Evolutionary conservation across 768 basidiomycete species (phyloP).

Genomic region (Amanita subjunquillea): DNA sequence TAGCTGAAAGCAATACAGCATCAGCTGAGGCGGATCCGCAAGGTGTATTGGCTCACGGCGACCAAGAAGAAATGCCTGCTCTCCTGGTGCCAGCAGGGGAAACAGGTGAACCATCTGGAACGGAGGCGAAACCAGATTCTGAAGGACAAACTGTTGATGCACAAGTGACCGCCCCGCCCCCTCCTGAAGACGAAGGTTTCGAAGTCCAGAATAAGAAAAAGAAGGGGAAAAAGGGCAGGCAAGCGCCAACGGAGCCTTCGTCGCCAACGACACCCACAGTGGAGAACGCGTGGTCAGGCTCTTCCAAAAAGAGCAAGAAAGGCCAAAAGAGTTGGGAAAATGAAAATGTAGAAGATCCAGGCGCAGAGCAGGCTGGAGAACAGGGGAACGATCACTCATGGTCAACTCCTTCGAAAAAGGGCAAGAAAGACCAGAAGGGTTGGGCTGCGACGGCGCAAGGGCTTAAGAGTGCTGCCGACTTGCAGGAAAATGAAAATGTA

Average conservation of each 20-base stretch:
- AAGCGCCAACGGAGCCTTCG: background rate
- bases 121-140: background rate
- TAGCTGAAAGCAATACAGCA: background rate
- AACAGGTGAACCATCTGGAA: no score
- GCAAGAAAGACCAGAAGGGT: constrained; percentile 9
- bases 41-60: background rate
- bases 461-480: background rate
- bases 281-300: background rate
- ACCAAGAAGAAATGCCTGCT: background rate
- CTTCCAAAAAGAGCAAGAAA: constrained; percentile 6
- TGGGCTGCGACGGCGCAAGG: background rate
- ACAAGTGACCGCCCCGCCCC: background rate
- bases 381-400: background rate
- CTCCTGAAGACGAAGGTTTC: constrained; percentile 6
- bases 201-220: constrained; percentile 10
- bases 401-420: background rate
- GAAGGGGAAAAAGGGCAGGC: constrained; percentile 15
- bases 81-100: no score
- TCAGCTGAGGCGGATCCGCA: no score
- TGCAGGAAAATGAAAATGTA: background rate
- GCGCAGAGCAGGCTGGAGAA: no score
- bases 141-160: background rate
- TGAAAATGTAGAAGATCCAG: no score
- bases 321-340: constrained; percentile 3
- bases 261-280: background rate